phyloP scores from a whole-genome alignment of 2,329 filamentous ascomycete species.

The Xylariaceae sp. region DNA sequence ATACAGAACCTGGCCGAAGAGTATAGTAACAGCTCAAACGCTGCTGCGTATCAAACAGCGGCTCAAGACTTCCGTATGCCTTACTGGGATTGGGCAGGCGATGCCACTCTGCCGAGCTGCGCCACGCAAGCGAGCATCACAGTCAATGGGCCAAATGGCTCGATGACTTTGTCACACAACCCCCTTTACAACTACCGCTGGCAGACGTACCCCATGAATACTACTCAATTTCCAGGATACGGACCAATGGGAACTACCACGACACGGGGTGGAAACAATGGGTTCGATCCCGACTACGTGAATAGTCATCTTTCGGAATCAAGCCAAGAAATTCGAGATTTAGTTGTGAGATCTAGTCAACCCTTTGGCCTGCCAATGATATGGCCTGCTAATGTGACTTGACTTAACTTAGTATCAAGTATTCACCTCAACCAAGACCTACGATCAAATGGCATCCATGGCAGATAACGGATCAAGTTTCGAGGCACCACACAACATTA shows the following conservation, averaged over 20 bases:
- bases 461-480: constrained; percentile 37
- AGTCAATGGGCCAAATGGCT: constrained; percentile 40
- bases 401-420: constrained; percentile 37
- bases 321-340: constrained; percentile 33
- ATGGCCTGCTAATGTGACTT: background rate
- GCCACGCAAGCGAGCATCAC: constrained; percentile 33
- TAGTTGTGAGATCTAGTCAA: constrained; percentile 35
- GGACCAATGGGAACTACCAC: constrained; percentile 34
- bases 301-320: constrained; percentile 32
- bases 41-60: constrained; percentile 39
- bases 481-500: constrained; percentile 41
- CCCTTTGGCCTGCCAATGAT: too few relatives aligned
- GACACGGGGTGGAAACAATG: constrained; percentile 31
- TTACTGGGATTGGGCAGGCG: constrained; percentile 52
- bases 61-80: constrained; percentile 46
- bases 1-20: constrained; percentile 43
- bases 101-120: constrained; percentile 40
- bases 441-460: constrained; percentile 39
- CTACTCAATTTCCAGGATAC: constrained; percentile 34
- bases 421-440: constrained; percentile 36
- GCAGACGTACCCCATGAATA: constrained; percentile 35
- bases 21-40: constrained; percentile 37
- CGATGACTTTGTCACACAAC: constrained; percentile 43
- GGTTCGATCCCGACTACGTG: constrained; percentile 38
- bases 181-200: constrained; percentile 52